Percentiles rank a stretch among this genome's conserved stretches.
Conservation (phyloP, 352 stramenopile species). For the Globisporangium cylindrosporum region DNA sequence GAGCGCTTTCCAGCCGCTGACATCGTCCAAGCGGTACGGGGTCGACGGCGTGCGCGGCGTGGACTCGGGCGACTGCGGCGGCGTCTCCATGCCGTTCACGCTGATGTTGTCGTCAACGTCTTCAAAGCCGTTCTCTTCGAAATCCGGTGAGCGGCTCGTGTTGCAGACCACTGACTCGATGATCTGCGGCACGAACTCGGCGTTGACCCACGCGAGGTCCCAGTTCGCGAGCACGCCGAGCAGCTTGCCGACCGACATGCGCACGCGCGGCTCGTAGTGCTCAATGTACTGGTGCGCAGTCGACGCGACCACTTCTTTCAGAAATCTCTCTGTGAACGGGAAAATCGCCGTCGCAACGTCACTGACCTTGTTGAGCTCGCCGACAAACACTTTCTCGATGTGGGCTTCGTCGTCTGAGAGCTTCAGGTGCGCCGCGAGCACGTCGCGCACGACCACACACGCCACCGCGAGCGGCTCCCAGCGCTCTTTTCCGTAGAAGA, state of each 20-base stretch:
- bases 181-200: conserved; percentile 67
- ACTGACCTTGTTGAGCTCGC: conserved; percentile 14
- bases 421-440: conserved; percentile 35
- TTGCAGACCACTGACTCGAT: conserved; percentile 74
- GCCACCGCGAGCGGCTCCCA: conserved; percentile 79
- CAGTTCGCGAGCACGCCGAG: conserved; percentile 66
- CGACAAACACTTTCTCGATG: conserved; percentile 30
- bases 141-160: conserved; percentile 72
- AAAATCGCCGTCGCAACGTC: conserved; percentile 18
- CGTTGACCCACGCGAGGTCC: conserved; percentile 52
- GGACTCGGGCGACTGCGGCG: conserved; percentile 49
- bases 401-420: conserved; percentile 27
- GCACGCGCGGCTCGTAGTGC: conserved; percentile 83
- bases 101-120: conserved; percentile 82
- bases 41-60: conserved; percentile 73
- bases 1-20: conserved; percentile 95
- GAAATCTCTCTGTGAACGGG: conserved; percentile 40
- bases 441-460: conserved; percentile 50
- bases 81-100: conserved; percentile 73
- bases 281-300: conserved; percentile 63
- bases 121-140: conserved; percentile 75
- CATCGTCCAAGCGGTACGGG: conserved; percentile 92
- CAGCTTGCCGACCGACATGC: conserved; percentile 68
- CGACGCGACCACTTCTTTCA: conserved; percentile 40
- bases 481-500: conserved; percentile 53